Conservation (phyloP, 139 green algal species). For the Closterium sp. region DNA sequence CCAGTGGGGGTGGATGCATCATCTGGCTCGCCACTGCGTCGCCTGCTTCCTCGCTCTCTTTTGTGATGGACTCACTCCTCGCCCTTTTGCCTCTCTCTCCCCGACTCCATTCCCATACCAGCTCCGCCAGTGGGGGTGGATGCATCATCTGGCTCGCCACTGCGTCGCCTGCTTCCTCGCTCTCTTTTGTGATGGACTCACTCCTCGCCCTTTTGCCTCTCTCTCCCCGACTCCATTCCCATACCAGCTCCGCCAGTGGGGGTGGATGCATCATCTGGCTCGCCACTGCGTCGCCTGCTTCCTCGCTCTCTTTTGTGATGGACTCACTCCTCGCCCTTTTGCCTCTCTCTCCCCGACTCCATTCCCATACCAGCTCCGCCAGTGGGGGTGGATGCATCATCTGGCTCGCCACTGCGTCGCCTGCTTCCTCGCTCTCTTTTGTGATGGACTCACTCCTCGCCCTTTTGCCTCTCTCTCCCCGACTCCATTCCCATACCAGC, state of each 20-base stretch:
- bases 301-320: conserved; percentile 64
- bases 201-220: no score
- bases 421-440: conserved; percentile 85
- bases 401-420: conserved; percentile 87
- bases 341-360: no score
- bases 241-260: conserved; percentile 67
- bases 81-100: no score
- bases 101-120: conserved; percentile 48
- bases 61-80: no score
- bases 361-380: conserved; percentile 60
- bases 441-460: no score
- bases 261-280: conserved; percentile 94
- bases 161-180: conserved; percentile 96
- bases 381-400: conserved; percentile 91
- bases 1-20: conserved; percentile 86
- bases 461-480: no score
- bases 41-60: conserved; percentile 90
- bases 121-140: conserved; percentile 77
- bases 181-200: background rate
- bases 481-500: conserved; percentile 53
- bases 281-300: conserved; percentile 94
- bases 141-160: conserved; percentile 92
- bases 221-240: no score
- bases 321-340: no score
- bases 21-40: conserved; percentile 87